Evolutionary conservation across 768 basidiomycete genomes (phyloP).

Genomic region (Termitomyces sp.): DNA sequence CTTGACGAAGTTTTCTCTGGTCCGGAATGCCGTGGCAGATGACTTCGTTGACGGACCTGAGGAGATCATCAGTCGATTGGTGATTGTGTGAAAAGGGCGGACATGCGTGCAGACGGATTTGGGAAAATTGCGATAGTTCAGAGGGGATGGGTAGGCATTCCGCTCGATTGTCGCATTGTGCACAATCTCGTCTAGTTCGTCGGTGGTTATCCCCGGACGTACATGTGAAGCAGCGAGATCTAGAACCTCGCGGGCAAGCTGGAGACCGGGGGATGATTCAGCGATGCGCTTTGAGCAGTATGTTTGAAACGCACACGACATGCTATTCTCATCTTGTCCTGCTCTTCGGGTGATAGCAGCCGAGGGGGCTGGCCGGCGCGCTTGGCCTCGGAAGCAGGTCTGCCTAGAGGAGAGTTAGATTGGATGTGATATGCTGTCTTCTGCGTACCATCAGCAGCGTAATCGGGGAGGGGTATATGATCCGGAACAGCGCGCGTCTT

Average conservation of each 20-base stretch:
- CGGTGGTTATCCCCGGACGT: conserved; percentile 91
- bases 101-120: conserved; percentile 96
- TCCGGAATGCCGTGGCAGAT: conserved; percentile 99
- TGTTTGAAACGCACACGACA: conserved; percentile 62
- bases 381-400: conserved; percentile 56
- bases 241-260: conserved; percentile 92
- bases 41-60: conserved; percentile 87
- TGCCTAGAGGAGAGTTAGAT: conserved; percentile 37
- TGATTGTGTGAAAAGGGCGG: neutral
- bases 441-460: conserved; percentile 55
- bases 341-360: conserved; percentile 68
- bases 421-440: conserved; percentile 4
- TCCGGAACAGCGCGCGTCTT: conserved; percentile 72
- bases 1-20: conserved; percentile 76
- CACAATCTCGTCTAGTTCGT: conserved; percentile 90
- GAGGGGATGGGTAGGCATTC: conserved; percentile 89
- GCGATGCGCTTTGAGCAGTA: neutral
- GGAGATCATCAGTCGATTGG: neutral
- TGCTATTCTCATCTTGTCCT: conserved; percentile 84
- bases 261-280: too few relatives aligned
- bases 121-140: conserved; percentile 88
- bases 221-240: conserved; percentile 86
- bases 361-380: conserved; percentile 58
- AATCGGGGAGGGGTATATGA: conserved; percentile 87
- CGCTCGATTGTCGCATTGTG: conserved; percentile 90